A percentile compares a stretch with the other conserved stretches of the same genome.
Evolutionary conservation across 345 rosid species (phyloP).

Genomic region (Acer negundo): DNA sequence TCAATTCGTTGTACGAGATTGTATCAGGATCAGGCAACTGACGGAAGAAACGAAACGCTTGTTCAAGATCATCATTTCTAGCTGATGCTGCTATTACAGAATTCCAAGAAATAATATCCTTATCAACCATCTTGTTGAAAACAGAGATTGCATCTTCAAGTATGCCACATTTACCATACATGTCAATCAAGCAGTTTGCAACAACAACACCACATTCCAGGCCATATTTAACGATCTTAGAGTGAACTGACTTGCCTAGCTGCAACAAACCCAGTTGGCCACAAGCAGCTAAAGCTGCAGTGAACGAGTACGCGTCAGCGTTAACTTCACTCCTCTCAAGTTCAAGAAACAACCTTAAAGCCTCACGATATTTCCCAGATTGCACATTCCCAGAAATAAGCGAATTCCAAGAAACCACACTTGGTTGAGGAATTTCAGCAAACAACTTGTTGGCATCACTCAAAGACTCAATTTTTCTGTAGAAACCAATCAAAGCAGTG

Average conservation of each 20-base stretch:
- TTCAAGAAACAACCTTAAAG: constrained; percentile 50
- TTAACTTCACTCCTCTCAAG: constrained; percentile 49
- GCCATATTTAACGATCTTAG: constrained; percentile 58
- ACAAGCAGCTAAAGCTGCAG: constrained; percentile 65
- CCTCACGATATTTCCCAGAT: constrained; percentile 48
- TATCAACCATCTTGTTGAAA: constrained; percentile 48
- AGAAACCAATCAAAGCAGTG: constrained; percentile 55
- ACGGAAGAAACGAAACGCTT: constrained; percentile 49
- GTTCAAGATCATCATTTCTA: constrained; percentile 55
- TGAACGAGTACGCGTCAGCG: constrained; percentile 62
- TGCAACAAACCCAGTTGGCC: constrained; percentile 40
- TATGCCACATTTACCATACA: constrained; percentile 78
- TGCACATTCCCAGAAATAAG: constrained; percentile 61
- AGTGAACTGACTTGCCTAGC: constrained; percentile 58
- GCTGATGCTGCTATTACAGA: constrained; percentile 71
- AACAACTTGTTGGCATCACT: constrained; percentile 53
- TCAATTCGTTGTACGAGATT: constrained; percentile 73
- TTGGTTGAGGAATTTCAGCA: constrained; percentile 74
- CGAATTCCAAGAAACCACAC: constrained; percentile 77
- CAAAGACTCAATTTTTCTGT: constrained; percentile 36
- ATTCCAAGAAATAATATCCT: constrained; percentile 82
- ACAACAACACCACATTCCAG: constrained; percentile 42
- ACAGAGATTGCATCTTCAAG: constrained; percentile 55
- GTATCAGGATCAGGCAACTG: constrained; percentile 69
- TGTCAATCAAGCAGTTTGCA: constrained; percentile 76